These are phyloP conservation scores for Sisymbrium altissimum DNA, from an alignment of 345 rosid species.

Conservation along the genomic window DNA sequence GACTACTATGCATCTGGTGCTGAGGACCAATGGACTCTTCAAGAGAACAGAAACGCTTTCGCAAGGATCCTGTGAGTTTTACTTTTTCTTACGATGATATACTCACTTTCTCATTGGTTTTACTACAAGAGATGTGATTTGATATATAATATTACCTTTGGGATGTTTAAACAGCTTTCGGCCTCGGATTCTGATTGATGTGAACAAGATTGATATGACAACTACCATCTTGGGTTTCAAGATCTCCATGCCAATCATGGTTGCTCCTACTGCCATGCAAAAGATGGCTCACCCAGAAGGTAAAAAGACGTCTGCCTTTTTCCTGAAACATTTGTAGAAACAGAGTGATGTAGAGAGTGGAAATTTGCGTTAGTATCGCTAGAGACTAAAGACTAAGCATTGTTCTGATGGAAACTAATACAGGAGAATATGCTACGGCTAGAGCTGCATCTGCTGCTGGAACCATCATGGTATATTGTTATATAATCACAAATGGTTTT, in stretches of 20 bases:
- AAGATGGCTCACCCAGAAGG: conserved; percentile 97
- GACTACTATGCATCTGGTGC: conserved; percentile 88
- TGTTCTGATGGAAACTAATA: conserved; percentile 8
- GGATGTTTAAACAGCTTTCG: conserved; percentile 47
- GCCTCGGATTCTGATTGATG: conserved; percentile 83
- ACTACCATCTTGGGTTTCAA: conserved; percentile 76
- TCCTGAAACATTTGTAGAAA: conserved; percentile 13
- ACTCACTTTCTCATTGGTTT: neutral
- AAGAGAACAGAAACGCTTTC: conserved; percentile 70
- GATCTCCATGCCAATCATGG: conserved; percentile 87
- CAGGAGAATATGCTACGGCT: conserved; percentile 93
- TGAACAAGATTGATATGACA: conserved; percentile 71
- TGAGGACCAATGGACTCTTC: conserved; percentile 73
- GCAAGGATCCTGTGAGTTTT: conserved; percentile 60
- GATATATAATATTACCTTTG: conserved; percentile 11
- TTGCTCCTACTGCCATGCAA: conserved; percentile 89
- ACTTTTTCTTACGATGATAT: neutral
- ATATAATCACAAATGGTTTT: neutral
- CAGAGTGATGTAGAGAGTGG: neutral
- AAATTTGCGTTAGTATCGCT: neutral
- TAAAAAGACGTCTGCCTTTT: neutral
- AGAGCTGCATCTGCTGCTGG: conserved; percentile 86
- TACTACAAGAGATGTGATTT: neutral
- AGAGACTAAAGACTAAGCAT: neutral
- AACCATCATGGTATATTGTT: conserved; percentile 66